Evolutionary conservation across 2,329 filamentous ascomycete genomes (phyloP).

Genomic region (Venturia effusa): DNA sequence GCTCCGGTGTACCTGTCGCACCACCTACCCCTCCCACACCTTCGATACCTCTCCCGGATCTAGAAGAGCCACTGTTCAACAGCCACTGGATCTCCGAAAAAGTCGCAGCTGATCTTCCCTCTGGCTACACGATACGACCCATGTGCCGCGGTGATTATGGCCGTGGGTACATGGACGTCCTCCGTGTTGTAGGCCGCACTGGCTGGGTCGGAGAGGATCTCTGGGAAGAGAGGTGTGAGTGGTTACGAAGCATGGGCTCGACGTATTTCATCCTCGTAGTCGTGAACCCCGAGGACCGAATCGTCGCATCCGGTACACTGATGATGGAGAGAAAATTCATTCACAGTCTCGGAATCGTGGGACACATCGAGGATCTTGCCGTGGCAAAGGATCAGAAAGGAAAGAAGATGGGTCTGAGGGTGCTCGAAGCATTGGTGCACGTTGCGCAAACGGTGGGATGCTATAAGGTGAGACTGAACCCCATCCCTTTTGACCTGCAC

Average conservation of each 20-base stretch:
- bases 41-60: conserved; percentile 8
- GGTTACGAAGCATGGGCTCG: conserved; percentile 12
- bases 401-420: conserved; percentile 17
- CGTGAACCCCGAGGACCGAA: conserved; percentile 12
- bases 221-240: conserved; percentile 17
- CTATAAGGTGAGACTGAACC: conserved; percentile 12
- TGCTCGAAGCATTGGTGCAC: conserved; percentile 16
- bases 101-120: conserved; percentile 14
- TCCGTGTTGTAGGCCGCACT: conserved; percentile 12
- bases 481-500: too few species aligned
- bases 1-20: not conserved
- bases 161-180: conserved; percentile 15
- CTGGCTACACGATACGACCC: conserved; percentile 15
- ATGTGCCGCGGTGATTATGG: conserved; percentile 15
- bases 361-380: conserved; percentile 16
- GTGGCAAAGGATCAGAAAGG: conserved; percentile 16
- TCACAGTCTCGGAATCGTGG: conserved; percentile 12
- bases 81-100: conserved; percentile 11
- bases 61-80: conserved; percentile 13
- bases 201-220: conserved; percentile 13
- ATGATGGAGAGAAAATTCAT: conserved; percentile 15
- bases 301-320: conserved; percentile 15
- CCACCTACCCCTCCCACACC: conserved; percentile 6
- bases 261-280: conserved; percentile 16
- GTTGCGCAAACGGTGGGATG: conserved; percentile 14